These are phyloP conservation scores for Musa acuminata DNA, from an alignment of 176 grass and related monocot species.

Conservation along the genomic window DNA sequence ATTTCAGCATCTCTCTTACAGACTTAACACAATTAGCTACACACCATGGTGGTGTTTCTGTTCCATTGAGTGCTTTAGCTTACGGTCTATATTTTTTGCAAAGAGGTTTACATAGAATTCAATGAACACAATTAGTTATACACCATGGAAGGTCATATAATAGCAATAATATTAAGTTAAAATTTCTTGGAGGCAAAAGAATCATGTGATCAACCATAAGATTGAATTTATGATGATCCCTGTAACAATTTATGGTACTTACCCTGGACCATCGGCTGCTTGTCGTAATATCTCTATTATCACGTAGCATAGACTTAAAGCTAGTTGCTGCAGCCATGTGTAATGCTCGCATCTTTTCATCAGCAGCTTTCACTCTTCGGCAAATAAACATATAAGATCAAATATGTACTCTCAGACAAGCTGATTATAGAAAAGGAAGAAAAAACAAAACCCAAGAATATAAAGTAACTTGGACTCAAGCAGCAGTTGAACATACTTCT, in stretches of 20 bases:
- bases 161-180: neutral
- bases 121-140: too few relatives aligned
- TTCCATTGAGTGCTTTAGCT: too few relatives aligned
- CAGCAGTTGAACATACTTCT: slow-evolving; percentile 48
- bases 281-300: slow-evolving; percentile 57
- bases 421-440: neutral
- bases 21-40: too few relatives aligned
- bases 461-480: neutral
- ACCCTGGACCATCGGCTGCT: slow-evolving; percentile 81
- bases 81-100: too few relatives aligned
- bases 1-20: too few relatives aligned
- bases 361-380: slow-evolving; percentile 58
- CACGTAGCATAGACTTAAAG: slow-evolving; percentile 90
- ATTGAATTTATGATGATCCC: neutral
- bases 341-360: slow-evolving; percentile 58
- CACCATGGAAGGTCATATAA: too few relatives aligned
- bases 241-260: slow-evolving; percentile 17
- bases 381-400: neutral
- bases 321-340: slow-evolving; percentile 45
- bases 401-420: neutral
- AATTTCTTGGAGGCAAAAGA: neutral
- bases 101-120: too few relatives aligned
- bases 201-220: neutral
- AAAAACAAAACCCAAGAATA: slow-evolving; percentile 10
- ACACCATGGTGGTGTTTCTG: too few relatives aligned